These are phyloP conservation scores for Penicillium janthinellum DNA, from an alignment of 2,329 filamentous ascomycete species.

Conservation along the genomic window DNA sequence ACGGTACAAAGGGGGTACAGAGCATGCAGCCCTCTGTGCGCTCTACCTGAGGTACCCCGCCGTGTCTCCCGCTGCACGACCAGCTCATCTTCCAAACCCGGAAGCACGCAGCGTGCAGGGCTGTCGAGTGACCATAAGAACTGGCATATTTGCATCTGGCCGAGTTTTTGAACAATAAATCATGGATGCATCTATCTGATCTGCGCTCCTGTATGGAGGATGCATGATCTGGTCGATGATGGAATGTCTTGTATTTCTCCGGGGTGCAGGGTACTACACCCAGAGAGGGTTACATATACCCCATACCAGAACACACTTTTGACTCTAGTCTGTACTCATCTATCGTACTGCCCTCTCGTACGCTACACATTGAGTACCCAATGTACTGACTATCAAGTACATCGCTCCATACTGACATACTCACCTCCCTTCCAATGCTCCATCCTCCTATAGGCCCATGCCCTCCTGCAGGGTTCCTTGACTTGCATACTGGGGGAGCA, in stretches of 20 bases:
- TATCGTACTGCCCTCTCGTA: too few species aligned
- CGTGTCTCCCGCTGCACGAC: slow-evolving; percentile 15
- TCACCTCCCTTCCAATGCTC: background rate
- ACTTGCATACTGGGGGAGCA: background rate
- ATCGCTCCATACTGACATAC: background rate
- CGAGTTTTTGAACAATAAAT: background rate
- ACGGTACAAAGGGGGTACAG: background rate
- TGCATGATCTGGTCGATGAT: background rate
- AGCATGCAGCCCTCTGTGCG: background rate
- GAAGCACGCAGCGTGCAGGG: slow-evolving; percentile 17
- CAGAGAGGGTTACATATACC: background rate
- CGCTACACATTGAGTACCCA: too few species aligned
- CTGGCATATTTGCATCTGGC: background rate
- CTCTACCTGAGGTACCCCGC: slow-evolving; percentile 4
- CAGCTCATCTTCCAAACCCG: slow-evolving; percentile 23
- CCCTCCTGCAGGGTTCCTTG: background rate
- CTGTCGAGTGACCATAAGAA: background rate
- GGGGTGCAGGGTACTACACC: background rate
- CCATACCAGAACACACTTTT: too few species aligned
- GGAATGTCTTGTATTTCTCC: background rate
- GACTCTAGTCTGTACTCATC: too few species aligned
- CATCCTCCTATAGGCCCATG: background rate
- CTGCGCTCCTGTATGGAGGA: background rate
- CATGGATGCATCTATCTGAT: background rate
- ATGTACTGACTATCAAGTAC: too few species aligned